Percentiles rank a stretch among this genome's conserved stretches.
Conservation (phyloP, 2,329 filamentous ascomycete species). For the Sporothrix euskadiensis region DNA sequence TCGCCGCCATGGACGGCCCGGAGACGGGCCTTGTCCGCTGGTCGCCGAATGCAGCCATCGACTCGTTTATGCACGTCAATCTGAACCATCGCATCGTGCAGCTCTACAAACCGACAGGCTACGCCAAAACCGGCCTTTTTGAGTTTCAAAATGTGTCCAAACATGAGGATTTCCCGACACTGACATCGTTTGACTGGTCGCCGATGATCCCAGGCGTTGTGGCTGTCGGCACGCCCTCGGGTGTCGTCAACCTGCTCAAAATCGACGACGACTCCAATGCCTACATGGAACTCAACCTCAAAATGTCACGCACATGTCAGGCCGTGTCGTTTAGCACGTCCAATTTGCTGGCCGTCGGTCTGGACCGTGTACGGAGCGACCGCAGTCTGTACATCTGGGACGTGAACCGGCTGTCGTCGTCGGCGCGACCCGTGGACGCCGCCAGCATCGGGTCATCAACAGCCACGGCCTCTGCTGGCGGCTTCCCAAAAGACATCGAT, state of each 20-base stretch:
- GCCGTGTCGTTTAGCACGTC: conserved; percentile 76
- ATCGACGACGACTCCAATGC: conserved; percentile 70
- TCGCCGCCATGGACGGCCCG: conserved; percentile 54
- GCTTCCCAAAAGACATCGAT: conserved; percentile 53
- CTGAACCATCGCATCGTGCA: conserved; percentile 63
- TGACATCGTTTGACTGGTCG: conserved; percentile 69
- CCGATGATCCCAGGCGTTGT: conserved; percentile 64
- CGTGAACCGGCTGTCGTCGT: conserved; percentile 59
- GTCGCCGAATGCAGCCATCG: conserved; percentile 60
- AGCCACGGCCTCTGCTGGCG: conserved; percentile 40
- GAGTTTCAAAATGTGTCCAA: conserved; percentile 59
- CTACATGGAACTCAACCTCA: conserved; percentile 66
- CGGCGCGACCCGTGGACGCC: conserved; percentile 35
- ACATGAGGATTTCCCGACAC: conserved; percentile 63
- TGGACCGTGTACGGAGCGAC: conserved; percentile 80
- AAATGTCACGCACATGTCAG: conserved; percentile 75
- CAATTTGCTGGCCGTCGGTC: conserved; percentile 72
- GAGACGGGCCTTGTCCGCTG: conserved; percentile 66
- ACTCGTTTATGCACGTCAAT: conserved; percentile 66
- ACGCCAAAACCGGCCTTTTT: conserved; percentile 57
- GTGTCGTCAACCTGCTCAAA: conserved; percentile 72
- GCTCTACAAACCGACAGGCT: conserved; percentile 62
- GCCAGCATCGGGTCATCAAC: neutral
- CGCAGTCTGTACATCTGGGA: conserved; percentile 83
- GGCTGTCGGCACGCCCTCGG: conserved; percentile 72